phyloP scores from a whole-genome alignment of 257 asterid genomes.

The Solanum bukasovii region DNA sequence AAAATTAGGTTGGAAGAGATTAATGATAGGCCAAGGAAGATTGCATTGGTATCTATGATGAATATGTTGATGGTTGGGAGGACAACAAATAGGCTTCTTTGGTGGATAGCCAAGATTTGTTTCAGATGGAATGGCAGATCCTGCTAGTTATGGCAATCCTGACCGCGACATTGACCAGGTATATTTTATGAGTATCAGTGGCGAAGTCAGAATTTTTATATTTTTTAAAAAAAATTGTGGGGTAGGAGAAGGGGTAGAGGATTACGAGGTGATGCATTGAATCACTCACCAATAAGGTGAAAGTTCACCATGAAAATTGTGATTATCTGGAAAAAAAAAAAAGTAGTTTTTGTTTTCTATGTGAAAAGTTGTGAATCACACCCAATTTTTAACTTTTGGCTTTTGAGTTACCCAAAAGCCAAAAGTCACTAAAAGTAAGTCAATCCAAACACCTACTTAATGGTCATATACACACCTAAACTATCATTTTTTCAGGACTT shows the following conservation, averaged over 20 bases:
- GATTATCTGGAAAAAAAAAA: not conserved
- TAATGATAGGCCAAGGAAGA: conserved; percentile 45
- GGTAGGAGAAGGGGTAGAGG: not conserved
- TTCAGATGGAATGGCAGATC: conserved; percentile 99
- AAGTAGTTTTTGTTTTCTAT: not conserved
- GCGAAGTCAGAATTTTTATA: not conserved
- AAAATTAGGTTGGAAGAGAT: conserved; percentile 13
- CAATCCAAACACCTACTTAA: not conserved
- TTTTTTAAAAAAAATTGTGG: not conserved
- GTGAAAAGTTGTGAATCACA: too few relatives aligned
- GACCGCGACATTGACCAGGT: conserved; percentile 86
- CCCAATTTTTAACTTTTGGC: not conserved
- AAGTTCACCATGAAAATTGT: not conserved
- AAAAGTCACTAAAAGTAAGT: not conserved
- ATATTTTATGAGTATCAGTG: not conserved
- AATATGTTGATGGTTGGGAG: conserved; percentile 47
- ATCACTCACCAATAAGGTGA: not conserved
- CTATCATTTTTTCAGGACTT: not conserved
- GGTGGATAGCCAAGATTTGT: conserved; percentile 50
- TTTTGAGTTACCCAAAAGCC: not conserved
- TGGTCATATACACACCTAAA: not conserved
- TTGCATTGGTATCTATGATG: conserved; percentile 52
- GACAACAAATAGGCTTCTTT: conserved; percentile 17
- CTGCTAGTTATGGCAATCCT: conserved; percentile 64
- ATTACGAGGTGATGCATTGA: not conserved